A percentile compares a stretch with the other conserved stretches of the same genome.
These are phyloP conservation scores for Echium plantagineum DNA, from an alignment of 257 asterid species.

Conservation along the genomic window DNA sequence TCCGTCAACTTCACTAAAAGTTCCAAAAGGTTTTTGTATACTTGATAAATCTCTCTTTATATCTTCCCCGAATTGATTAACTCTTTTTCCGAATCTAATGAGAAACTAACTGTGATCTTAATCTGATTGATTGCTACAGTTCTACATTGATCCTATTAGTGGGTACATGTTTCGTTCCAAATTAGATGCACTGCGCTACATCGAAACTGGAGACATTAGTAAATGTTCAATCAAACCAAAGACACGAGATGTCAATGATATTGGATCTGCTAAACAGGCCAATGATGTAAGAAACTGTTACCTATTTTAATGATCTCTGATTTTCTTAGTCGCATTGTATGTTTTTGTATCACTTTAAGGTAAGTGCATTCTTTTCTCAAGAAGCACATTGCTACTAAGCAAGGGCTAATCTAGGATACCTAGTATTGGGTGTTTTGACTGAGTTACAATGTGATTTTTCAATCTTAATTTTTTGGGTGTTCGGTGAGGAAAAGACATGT, in stretches of 20 bases:
- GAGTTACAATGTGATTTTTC: too few relatives aligned
- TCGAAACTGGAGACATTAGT: constrained; percentile 12
- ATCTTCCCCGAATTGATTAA: not conserved
- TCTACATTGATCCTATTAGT: constrained; percentile 14
- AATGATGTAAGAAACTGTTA: not conserved
- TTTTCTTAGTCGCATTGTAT: not conserved
- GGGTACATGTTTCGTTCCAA: constrained; percentile 11
- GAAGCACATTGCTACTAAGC: too few relatives aligned
- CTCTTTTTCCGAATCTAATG: not conserved
- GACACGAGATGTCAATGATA: not conserved
- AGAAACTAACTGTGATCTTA: not conserved
- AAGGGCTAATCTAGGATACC: too few relatives aligned
- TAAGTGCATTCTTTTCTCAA: too few relatives aligned
- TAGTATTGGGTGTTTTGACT: too few relatives aligned
- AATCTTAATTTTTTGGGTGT: too few relatives aligned
- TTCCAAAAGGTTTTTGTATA: not conserved
- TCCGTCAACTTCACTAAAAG: not conserved
- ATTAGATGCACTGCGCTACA: constrained; percentile 9
- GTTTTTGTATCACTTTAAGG: too few relatives aligned
- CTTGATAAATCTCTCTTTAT: not conserved
- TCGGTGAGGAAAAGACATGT: too few relatives aligned
- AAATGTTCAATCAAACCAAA: constrained; percentile 9
- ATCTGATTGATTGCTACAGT: constrained; percentile 4
- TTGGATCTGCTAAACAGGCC: not conserved
- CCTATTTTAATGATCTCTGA: not conserved